Evolutionary conservation across 768 basidiomycete species (phyloP).

Genomic region (Trametes coccinea): DNA sequence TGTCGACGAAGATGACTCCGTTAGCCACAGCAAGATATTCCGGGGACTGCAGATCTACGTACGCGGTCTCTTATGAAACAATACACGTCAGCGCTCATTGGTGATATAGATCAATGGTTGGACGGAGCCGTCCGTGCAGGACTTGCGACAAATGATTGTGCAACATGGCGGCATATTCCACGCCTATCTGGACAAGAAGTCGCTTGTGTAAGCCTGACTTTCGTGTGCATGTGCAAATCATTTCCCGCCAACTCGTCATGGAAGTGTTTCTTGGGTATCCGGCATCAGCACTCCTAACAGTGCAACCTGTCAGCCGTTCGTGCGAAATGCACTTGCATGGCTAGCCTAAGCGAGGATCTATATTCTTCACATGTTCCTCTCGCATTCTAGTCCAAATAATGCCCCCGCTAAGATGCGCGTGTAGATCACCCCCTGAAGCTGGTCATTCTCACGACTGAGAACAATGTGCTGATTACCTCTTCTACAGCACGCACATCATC

Average conservation of each 20-base stretch:
- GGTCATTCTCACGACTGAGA: no score
- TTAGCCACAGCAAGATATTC: conserved; percentile 56
- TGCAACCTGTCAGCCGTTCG: no score
- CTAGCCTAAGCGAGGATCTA: background rate
- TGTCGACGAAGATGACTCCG: conserved; percentile 24
- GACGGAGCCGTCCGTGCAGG: conserved; percentile 85
- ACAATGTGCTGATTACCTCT: background rate
- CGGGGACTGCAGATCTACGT: conserved; percentile 81
- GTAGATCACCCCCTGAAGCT: no score
- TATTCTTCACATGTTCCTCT: no score
- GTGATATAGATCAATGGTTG: conserved; percentile 79
- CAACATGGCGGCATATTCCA: conserved; percentile 82
- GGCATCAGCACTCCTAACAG: no score
- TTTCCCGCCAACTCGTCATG: no score
- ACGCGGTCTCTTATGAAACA: conserved; percentile 31
- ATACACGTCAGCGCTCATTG: conserved; percentile 52
- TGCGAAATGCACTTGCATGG: no score
- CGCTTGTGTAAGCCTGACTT: conserved; percentile 54
- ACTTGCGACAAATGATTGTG: conserved; percentile 75
- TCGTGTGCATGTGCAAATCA: no score
- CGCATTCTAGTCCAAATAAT: no score
- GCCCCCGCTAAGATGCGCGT: no score
- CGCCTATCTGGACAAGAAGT: conserved; percentile 80
- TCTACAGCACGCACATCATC: conserved; percentile 80
- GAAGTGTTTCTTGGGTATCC: no score